Percentiles rank a stretch among this genome's conserved stretches.
Conservation (phyloP, 192 early-diverging fungal genomes). For the Mortierella hygrophila region DNA sequence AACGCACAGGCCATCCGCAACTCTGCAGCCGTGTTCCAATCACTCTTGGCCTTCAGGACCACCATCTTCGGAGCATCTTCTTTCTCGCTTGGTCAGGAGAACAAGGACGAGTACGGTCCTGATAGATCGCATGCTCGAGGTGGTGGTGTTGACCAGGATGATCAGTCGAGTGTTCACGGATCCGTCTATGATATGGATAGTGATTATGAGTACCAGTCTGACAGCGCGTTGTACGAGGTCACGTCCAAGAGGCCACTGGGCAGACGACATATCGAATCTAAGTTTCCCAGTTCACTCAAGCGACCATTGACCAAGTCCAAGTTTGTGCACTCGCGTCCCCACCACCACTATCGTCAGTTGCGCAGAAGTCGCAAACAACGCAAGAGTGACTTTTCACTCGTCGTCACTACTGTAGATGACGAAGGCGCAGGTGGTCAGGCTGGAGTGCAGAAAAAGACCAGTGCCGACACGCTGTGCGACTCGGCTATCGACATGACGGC, state of each 20-base stretch:
- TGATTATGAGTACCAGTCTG: slow-evolving; percentile 20
- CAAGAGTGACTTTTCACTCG: not conserved
- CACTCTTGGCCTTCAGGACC: slow-evolving; percentile 8
- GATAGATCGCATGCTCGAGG: not conserved
- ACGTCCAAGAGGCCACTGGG: not conserved
- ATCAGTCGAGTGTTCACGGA: not conserved
- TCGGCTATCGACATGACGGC: slow-evolving; percentile 29
- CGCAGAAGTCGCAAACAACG: not conserved
- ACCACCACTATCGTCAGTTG: not conserved
- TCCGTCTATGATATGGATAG: not conserved
- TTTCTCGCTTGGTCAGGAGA: not conserved
- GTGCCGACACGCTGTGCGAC: slow-evolving; percentile 30
- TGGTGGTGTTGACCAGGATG: not conserved
- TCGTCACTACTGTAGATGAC: not conserved
- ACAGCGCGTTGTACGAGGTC: slow-evolving; percentile 2
- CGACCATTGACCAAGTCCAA: not conserved
- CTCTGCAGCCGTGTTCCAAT: slow-evolving; percentile 6
- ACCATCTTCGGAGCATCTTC: slow-evolving; percentile 18
- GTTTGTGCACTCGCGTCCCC: not conserved
- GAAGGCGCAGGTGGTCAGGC: not conserved
- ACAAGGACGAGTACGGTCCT: not conserved
- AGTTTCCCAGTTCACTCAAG: not conserved
- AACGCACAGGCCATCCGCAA: not conserved
- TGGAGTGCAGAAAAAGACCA: not conserved
- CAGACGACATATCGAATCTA: not conserved